Evolutionary conservation across 306 rosid species (phyloP).

Genomic region (Pyrus betulifolia): DNA sequence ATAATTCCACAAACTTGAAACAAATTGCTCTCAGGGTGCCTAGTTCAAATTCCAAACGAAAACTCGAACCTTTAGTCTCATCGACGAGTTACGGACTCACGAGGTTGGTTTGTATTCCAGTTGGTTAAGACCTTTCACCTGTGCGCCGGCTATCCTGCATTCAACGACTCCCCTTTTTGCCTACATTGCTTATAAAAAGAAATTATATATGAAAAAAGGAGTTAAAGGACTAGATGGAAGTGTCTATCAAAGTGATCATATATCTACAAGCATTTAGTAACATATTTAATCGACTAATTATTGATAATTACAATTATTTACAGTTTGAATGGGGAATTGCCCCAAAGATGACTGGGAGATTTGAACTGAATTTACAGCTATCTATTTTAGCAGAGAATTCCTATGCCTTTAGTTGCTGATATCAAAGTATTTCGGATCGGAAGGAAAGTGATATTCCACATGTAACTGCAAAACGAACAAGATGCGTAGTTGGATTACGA

Average conservation of each 20-base stretch:
- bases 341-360: constrained; percentile 19
- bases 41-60: not conserved
- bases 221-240: not conserved
- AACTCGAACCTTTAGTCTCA: not conserved
- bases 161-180: not conserved
- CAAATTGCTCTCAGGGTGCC: not conserved
- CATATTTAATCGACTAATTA: not conserved
- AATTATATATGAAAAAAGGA: not conserved
- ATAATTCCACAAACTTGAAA: not conserved
- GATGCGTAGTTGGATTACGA: not conserved
- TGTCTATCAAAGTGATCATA: not conserved
- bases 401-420: constrained; percentile 30
- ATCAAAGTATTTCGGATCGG: constrained; percentile 69
- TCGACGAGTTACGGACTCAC: not conserved
- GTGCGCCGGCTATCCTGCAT: not conserved
- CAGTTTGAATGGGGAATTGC: constrained; percentile 18
- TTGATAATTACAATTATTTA: constrained; percentile 8
- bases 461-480: constrained; percentile 44
- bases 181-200: not conserved
- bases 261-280: not conserved
- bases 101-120: not conserved
- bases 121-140: not conserved
- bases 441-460: constrained; percentile 72
- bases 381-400: not conserved
- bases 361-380: not conserved